Conservation (phyloP, 116 monocot species). For the Dioscorea cayenensis region DNA sequence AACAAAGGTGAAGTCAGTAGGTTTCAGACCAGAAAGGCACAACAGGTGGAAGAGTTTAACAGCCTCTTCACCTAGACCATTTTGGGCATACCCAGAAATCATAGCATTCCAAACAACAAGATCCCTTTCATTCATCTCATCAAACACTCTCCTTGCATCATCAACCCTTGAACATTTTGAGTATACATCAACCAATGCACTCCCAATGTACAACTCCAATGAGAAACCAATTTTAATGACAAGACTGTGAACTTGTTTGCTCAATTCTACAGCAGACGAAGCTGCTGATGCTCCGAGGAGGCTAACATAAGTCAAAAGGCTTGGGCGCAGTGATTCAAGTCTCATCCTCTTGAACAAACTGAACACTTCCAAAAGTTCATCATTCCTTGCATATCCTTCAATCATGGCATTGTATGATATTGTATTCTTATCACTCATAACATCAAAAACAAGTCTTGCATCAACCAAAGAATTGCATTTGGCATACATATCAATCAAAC, state of each 20-base stretch:
- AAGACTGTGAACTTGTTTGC: slow-evolving; percentile 67
- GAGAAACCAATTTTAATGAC: slow-evolving; percentile 41
- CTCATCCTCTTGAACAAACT: slow-evolving; percentile 62
- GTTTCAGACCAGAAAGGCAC: slow-evolving; percentile 24
- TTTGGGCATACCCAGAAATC: slow-evolving; percentile 55
- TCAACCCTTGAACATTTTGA: slow-evolving; percentile 57
- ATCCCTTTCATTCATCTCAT: slow-evolving; percentile 60
- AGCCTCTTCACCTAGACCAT: slow-evolving; percentile 51
- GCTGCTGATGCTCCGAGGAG: slow-evolving; percentile 56
- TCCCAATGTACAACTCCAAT: slow-evolving; percentile 46
- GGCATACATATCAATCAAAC: slow-evolving; percentile 79
- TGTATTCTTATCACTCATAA: slow-evolving; percentile 32
- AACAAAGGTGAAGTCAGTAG: slow-evolving; percentile 59
- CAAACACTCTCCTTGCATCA: slow-evolving; percentile 70
- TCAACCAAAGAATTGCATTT: slow-evolving; percentile 55
- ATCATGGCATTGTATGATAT: slow-evolving; percentile 87
- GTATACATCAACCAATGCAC: slow-evolving; percentile 72
- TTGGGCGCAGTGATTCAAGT: slow-evolving; percentile 30
- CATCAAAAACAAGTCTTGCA: slow-evolving; percentile 47
- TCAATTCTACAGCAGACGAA: slow-evolving; percentile 23
- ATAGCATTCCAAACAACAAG: slow-evolving; percentile 80
- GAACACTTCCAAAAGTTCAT: slow-evolving; percentile 33
- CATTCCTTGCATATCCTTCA: slow-evolving; percentile 63
- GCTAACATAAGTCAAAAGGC: slow-evolving; percentile 56
- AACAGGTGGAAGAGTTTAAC: slow-evolving; percentile 42